Conservation (phyloP, 768 basidiomycete species). For the Wakefieldia striispora region DNA sequence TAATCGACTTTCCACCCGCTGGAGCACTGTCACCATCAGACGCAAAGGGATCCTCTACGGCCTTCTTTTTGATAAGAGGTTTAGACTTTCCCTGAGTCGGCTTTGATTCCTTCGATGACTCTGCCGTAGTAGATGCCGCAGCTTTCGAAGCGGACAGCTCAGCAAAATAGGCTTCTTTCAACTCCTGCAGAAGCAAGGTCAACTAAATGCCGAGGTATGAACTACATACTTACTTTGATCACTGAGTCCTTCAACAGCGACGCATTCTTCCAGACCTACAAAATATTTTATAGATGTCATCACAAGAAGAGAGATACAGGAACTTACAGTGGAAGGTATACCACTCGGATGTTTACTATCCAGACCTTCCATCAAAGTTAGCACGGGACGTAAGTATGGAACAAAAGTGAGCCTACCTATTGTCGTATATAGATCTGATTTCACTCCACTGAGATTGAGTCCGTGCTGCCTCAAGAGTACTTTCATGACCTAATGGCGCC, state of each 20-base stretch:
- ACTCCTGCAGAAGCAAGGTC: slow-evolving; percentile 37
- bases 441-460: slow-evolving; percentile 62
- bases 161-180: slow-evolving; percentile 63
- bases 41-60: slow-evolving; percentile 48
- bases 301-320: not conserved
- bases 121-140: slow-evolving; percentile 15
- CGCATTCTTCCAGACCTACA: slow-evolving; percentile 67
- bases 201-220: not conserved
- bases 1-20: slow-evolving; percentile 16
- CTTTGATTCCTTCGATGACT: slow-evolving; percentile 20
- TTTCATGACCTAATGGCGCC: slow-evolving; percentile 54
- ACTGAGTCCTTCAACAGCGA: slow-evolving; percentile 57
- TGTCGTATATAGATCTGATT: slow-evolving; percentile 65
- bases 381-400: not conserved
- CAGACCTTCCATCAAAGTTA: slow-evolving; percentile 44
- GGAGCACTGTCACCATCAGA: slow-evolving; percentile 42
- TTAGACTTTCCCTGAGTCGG: slow-evolving; percentile 35
- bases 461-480: slow-evolving; percentile 66
- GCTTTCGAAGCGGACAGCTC: slow-evolving; percentile 38
- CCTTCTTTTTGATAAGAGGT: slow-evolving; percentile 47
- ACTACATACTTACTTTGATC: slow-evolving; percentile 49
- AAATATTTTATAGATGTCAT: not conserved
- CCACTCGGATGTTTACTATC: slow-evolving; percentile 79
- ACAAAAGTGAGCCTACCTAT: slow-evolving; percentile 42
- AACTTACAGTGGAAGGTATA: slow-evolving; percentile 62